These are phyloP conservation scores for Ogataea degrootiae DNA, from an alignment of 805 yeast species.

Conservation along the genomic window DNA sequence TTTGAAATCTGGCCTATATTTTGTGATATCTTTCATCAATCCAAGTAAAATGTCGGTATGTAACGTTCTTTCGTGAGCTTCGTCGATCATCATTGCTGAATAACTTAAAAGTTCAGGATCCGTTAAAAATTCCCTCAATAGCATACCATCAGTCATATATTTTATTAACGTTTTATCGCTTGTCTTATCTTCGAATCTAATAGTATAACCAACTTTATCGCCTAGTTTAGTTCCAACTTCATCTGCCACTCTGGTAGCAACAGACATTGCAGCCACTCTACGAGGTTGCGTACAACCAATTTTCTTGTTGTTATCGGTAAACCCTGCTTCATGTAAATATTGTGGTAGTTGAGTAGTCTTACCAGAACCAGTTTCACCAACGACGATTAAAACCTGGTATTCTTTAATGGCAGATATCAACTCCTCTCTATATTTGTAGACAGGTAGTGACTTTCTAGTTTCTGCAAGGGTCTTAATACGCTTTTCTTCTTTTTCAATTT, in stretches of 20 bases:
- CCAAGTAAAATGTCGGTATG: constrained; percentile 86
- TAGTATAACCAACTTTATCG: constrained; percentile 78
- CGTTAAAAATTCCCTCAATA: constrained; percentile 73
- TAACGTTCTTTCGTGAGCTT: constrained; percentile 93
- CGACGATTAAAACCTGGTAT: constrained; percentile 73
- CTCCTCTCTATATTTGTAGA: constrained; percentile 55
- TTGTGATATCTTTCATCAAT: constrained; percentile 64
- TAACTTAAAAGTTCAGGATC: constrained; percentile 69
- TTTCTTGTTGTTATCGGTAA: constrained; percentile 47
- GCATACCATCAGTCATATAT: constrained; percentile 96
- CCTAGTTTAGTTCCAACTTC: constrained; percentile 85
- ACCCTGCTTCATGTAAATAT: constrained; percentile 78
- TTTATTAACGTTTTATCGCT: constrained; percentile 65
- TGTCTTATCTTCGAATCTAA: constrained; percentile 81
- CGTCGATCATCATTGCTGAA: constrained; percentile 88
- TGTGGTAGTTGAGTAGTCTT: constrained; percentile 94
- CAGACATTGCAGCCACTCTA: constrained; percentile 90
- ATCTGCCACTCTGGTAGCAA: constrained; percentile 86
- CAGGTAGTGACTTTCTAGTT: constrained; percentile 68
- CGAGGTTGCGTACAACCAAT: constrained; percentile 93
- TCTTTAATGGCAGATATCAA: constrained; percentile 55
- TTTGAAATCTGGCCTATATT: constrained; percentile 62
- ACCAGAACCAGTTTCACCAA: constrained; percentile 97
- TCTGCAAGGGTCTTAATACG: constrained; percentile 38
- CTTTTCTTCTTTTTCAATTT: constrained; percentile 31